phyloP scores from a whole-genome alignment of 1,284 basidiomycete genomes.

The Leccinum griseonigrum region DNA sequence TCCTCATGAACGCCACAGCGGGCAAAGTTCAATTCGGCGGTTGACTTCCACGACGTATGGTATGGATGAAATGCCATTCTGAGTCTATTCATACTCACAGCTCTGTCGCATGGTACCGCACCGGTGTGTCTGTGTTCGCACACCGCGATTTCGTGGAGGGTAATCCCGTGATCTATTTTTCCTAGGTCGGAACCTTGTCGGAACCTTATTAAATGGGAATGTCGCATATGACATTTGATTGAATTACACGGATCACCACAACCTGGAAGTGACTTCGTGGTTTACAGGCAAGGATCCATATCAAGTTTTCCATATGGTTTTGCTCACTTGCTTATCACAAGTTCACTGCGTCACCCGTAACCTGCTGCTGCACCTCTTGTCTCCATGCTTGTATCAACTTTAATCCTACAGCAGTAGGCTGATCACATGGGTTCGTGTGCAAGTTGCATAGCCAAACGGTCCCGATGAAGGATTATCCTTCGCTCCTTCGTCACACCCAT shows the following conservation, averaged over 20 bases:
- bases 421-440: constrained; percentile 4
- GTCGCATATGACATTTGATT: neutral
- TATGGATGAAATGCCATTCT: neutral
- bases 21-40: neutral
- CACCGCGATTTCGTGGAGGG: neutral
- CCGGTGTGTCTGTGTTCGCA: constrained; percentile 33
- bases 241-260: neutral
- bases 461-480: neutral
- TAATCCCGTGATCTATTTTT: constrained; percentile 3
- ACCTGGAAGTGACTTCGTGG: constrained; percentile 5
- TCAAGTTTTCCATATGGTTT: neutral
- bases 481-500: neutral
- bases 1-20: neutral
- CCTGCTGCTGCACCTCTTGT: neutral
- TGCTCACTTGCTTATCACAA: constrained; percentile 2
- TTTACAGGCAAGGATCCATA: constrained; percentile 3
- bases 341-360: constrained; percentile 2
- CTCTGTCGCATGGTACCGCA: constrained; percentile 8
- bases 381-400: neutral
- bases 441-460: neutral
- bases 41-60: neutral
- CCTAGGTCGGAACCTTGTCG: constrained; percentile 3
- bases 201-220: neutral
- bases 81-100: neutral
- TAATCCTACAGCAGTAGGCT: neutral